phyloP scores from a whole-genome alignment of 2,329 filamentous ascomycete genomes.

The Aureobasidium melanogenum region DNA sequence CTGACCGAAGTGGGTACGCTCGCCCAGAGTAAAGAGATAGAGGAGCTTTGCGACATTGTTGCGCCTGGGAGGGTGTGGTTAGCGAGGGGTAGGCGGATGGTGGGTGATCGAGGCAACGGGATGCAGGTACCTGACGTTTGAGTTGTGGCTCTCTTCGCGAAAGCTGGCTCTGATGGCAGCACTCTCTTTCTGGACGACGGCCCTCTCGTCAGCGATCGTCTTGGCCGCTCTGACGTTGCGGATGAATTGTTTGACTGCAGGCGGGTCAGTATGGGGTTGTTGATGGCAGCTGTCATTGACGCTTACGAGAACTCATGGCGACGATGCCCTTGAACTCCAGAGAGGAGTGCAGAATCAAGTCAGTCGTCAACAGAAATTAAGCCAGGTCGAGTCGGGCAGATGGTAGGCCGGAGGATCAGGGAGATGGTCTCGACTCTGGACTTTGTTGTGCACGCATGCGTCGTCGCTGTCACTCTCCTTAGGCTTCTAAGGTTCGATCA shows the following conservation, averaged over 20 bases:
- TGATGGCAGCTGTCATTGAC: slow-evolving; percentile 10
- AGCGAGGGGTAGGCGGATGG: neutral
- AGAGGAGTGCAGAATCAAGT: neutral
- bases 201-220: slow-evolving; percentile 96
- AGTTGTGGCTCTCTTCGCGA: slow-evolving; percentile 90
- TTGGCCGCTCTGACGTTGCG: slow-evolving; percentile 97
- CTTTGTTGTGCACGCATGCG: slow-evolving; percentile 2
- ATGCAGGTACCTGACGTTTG: slow-evolving; percentile 65
- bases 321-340: slow-evolving; percentile 41
- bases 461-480: neutral
- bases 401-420: neutral
- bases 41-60: slow-evolving; percentile 99
- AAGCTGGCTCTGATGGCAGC: slow-evolving; percentile 96
- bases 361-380: neutral
- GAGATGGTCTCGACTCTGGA: neutral
- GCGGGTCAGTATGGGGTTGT: slow-evolving; percentile 20
- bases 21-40: slow-evolving; percentile 94
- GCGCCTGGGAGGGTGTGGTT: slow-evolving; percentile 48
- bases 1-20: slow-evolving; percentile 96
- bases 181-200: slow-evolving; percentile 98
- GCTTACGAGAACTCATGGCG: slow-evolving; percentile 49
- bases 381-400: neutral
- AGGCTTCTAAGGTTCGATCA: neutral
- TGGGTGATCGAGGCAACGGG: slow-evolving; percentile 9
- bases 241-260: slow-evolving; percentile 95